These are phyloP conservation scores for Erodium texanum DNA, from an alignment of 441 rosid genomes.

Conservation along the genomic window DNA sequence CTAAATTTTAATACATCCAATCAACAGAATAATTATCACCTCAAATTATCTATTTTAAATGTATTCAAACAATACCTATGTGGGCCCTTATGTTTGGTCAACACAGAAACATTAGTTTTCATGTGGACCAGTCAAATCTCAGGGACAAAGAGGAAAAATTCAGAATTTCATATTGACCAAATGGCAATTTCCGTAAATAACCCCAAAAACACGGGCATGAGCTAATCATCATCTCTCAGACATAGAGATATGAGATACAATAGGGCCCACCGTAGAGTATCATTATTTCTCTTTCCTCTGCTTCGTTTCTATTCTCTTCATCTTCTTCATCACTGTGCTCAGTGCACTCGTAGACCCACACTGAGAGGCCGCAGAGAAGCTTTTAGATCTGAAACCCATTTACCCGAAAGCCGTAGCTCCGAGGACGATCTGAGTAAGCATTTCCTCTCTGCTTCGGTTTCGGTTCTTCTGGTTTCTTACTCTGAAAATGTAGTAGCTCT, in stretches of 20 bases:
- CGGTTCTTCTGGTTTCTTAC: background rate
- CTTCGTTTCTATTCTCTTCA: slow-evolving; percentile 17
- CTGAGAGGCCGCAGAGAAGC: slow-evolving; percentile 4
- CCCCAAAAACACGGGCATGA: slow-evolving; percentile 19
- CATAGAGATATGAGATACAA: slow-evolving; percentile 1
- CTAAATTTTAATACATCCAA: no score
- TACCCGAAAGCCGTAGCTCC: slow-evolving; percentile 15
- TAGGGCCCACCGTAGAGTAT: slow-evolving; percentile 26
- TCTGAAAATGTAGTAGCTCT: slow-evolving; percentile 1
- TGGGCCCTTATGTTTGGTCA: no score
- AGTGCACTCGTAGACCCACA: background rate
- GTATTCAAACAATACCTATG: no score
- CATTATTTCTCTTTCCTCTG: slow-evolving; percentile 18
- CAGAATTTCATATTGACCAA: background rate
- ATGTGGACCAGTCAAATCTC: background rate
- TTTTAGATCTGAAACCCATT: slow-evolving; percentile 42
- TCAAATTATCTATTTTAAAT: no score
- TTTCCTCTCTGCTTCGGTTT: slow-evolving; percentile 4
- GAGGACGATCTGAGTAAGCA: slow-evolving; percentile 30
- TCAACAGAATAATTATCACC: no score
- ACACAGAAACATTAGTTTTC: background rate
- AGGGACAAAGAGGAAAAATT: background rate
- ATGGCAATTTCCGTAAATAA: slow-evolving; percentile 30
- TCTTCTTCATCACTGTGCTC: slow-evolving; percentile 12
- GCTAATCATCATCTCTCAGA: background rate